These are phyloP conservation scores for Eleusine coracana DNA, from an alignment of 176 grass and related monocot species.

Conservation along the genomic window DNA sequence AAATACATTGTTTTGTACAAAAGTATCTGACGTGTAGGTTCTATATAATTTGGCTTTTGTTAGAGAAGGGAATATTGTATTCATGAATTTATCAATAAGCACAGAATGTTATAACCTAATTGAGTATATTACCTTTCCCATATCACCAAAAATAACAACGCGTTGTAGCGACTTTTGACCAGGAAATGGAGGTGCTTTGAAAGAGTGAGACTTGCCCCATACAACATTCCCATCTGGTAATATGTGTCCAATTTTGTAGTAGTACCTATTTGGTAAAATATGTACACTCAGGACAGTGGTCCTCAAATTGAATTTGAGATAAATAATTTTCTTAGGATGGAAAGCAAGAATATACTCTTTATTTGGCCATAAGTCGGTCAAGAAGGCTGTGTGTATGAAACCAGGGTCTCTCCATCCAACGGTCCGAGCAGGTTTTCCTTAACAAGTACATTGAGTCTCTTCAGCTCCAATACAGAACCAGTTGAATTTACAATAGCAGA, in stretches of 20 bases:
- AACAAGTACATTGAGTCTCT: neutral
- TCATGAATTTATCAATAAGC: neutral
- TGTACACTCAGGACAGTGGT: neutral
- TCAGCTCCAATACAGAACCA: neutral
- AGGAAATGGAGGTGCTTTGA: conserved; percentile 75
- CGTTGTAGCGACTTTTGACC: conserved; percentile 81
- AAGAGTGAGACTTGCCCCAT: conserved; percentile 76
- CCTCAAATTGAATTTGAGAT: neutral
- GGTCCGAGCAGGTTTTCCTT: conserved; percentile 82
- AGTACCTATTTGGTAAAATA: conserved; percentile 50
- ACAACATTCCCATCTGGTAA: conserved; percentile 48
- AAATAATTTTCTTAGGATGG: neutral
- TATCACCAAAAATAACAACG: conserved; percentile 87
- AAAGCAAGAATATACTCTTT: conserved; percentile 54
- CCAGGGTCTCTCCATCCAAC: conserved; percentile 96
- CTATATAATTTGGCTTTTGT: too few relatives aligned
- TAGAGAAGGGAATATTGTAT: neutral
- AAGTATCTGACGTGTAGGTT: too few relatives aligned
- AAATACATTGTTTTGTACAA: neutral
- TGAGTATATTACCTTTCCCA: conserved; percentile 75
- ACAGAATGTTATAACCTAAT: neutral
- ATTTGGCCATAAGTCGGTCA: conserved; percentile 75
- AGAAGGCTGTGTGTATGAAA: conserved; percentile 86
- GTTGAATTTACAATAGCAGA: neutral
- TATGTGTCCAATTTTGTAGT: conserved; percentile 73